These are phyloP conservation scores for Acacia confusa DNA, from an alignment of 306 rosid genomes.

Conservation along the genomic window DNA sequence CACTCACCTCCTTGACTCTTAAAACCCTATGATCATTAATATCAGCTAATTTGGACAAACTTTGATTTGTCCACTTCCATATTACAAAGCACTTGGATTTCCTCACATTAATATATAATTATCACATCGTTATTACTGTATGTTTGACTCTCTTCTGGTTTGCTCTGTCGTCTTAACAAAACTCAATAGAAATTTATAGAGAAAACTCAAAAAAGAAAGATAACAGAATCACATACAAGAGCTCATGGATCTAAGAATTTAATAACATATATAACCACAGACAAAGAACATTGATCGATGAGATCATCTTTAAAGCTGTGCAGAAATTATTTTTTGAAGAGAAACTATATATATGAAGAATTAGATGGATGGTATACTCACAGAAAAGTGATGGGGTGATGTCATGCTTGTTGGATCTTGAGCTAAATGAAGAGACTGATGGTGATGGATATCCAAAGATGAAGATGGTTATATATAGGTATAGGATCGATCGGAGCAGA, in stretches of 20 bases:
- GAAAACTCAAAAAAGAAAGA: not conserved
- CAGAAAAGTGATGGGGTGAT: constrained; percentile 43
- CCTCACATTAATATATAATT: not conserved
- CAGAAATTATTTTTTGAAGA: not conserved
- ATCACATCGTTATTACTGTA: not conserved
- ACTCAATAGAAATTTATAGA: not conserved
- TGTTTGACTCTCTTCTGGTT: not conserved
- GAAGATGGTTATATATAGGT: not conserved
- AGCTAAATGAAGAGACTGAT: not conserved
- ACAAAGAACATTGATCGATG: not conserved
- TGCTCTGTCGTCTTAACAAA: not conserved
- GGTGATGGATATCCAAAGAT: not conserved
- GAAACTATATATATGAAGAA: not conserved
- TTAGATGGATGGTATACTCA: constrained; percentile 38
- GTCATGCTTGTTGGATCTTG: constrained; percentile 25
- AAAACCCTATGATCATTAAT: not conserved
- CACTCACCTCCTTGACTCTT: constrained; percentile 9
- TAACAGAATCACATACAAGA: not conserved
- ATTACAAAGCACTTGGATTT: not conserved
- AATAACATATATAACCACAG: not conserved
- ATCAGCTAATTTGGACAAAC: not conserved
- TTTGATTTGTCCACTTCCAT: not conserved
- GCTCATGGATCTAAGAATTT: not conserved
- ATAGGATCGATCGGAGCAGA: not conserved
- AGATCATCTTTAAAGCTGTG: not conserved